phyloP scores from a whole-genome alignment of 2,329 filamentous ascomycete species.

The Pseudopyricularia cyperi region DNA sequence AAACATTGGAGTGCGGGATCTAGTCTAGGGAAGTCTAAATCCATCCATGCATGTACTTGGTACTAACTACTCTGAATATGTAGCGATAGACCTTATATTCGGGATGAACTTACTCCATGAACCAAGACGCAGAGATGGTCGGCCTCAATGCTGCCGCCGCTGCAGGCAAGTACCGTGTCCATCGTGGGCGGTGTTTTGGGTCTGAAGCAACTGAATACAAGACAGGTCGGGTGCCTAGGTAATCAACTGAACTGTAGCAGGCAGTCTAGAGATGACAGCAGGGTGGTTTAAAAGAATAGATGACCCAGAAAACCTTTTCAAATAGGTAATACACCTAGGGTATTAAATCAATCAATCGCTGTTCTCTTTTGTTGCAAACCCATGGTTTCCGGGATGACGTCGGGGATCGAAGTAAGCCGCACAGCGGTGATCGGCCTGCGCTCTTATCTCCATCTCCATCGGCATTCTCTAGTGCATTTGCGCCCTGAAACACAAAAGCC shows the following conservation, averaged over 20 bases:
- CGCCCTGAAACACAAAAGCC: too few relatives aligned
- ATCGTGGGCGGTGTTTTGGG: background rate
- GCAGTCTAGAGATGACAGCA: too few relatives aligned
- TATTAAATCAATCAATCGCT: too few relatives aligned
- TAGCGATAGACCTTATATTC: background rate
- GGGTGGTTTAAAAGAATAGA: too few relatives aligned
- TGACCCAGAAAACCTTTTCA: too few relatives aligned
- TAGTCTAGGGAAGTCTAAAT: too few relatives aligned
- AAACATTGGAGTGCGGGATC: background rate
- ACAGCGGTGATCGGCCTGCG: background rate
- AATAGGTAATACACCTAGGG: too few relatives aligned
- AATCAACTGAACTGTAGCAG: too few relatives aligned
- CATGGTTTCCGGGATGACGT: background rate
- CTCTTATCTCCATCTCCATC: background rate
- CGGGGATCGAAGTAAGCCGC: background rate
- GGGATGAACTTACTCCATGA: slow-evolving; percentile 49
- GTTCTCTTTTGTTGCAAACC: background rate
- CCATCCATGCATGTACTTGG: too few relatives aligned
- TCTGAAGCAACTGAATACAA: background rate
- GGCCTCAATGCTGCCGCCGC: slow-evolving; percentile 38
- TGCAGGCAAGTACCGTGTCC: slow-evolving; percentile 20
- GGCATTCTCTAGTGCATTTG: background rate
- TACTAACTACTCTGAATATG: too few relatives aligned
- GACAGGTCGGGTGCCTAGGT: too few relatives aligned
- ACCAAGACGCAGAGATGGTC: slow-evolving; percentile 67